Conservation (phyloP, 805 yeast genomes). For the Torulaspora quercuum region DNA sequence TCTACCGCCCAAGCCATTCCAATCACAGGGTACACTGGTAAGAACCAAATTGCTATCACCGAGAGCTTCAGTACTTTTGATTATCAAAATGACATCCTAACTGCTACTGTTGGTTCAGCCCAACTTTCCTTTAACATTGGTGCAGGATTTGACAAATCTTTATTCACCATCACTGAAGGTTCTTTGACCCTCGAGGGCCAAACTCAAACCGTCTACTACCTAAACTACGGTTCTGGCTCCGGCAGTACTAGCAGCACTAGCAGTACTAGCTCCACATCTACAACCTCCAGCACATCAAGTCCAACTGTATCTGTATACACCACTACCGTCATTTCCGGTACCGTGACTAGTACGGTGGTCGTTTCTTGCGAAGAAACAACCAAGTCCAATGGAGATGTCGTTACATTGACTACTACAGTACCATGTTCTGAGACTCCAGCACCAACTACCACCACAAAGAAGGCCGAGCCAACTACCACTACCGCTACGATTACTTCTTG, state of each 20-base stretch:
- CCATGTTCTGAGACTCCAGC: too few species aligned
- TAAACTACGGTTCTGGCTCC: slow-evolving; percentile 6
- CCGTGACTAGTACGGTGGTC: slow-evolving; percentile 4
- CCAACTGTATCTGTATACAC: slow-evolving; percentile 4
- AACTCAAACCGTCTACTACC: neutral
- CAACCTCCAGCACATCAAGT: neutral
- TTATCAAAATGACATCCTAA: slow-evolving; percentile 3
- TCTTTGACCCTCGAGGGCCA: neutral
- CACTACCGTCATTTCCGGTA: slow-evolving; percentile 6
- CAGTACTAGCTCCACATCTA: neutral
- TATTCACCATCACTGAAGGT: slow-evolving; percentile 2
- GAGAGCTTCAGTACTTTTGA: slow-evolving; percentile 3
- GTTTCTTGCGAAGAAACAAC: slow-evolving; percentile 7
- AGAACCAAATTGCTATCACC: slow-evolving; percentile 4
- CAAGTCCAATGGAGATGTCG: slow-evolving; percentile 3
- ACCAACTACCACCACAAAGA: too few species aligned
- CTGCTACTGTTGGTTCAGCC: slow-evolving; percentile 3
- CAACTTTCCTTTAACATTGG: slow-evolving; percentile 2
- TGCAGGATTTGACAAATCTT: neutral
- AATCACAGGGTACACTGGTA: slow-evolving; percentile 7
- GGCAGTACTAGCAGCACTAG: neutral
- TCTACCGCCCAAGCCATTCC: slow-evolving; percentile 4
- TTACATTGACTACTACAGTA: slow-evolving; percentile 6
- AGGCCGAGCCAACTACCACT: slow-evolving; percentile 5
- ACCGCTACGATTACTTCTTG: slow-evolving; percentile 11